These are phyloP conservation scores for Daldinia decipiens DNA, from an alignment of 495 filamentous ascomycete species.

Conservation along the genomic window DNA sequence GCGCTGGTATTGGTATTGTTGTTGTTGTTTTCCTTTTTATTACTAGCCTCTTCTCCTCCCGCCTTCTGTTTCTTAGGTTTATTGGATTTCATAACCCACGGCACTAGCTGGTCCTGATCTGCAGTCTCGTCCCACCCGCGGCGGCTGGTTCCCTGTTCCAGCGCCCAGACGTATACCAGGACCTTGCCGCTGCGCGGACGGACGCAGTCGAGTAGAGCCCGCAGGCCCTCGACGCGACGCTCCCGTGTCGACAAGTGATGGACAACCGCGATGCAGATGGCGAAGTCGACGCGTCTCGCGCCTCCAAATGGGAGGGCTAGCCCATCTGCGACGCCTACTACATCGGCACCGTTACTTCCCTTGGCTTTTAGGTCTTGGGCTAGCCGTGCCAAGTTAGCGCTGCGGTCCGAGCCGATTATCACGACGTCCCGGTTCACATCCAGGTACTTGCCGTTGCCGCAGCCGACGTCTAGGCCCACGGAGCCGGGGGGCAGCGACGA, in stretches of 20 bases:
- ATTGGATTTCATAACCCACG: slow-evolving; percentile 79
- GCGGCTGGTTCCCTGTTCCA: slow-evolving; percentile 90
- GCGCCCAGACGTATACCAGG: slow-evolving; percentile 94
- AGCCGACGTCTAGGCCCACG: slow-evolving; percentile 91
- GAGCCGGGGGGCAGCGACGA: slow-evolving; percentile 71
- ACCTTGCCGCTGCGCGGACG: slow-evolving; percentile 66
- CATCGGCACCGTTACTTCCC: slow-evolving; percentile 29
- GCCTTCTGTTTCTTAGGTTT: slow-evolving; percentile 48
- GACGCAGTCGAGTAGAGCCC: slow-evolving; percentile 75
- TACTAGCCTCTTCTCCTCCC: slow-evolving; percentile 27
- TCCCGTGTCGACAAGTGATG: slow-evolving; percentile 91
- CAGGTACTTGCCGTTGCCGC: slow-evolving; percentile 97
- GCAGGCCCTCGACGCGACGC: slow-evolving; percentile 77
- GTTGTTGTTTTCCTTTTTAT: slow-evolving; percentile 28
- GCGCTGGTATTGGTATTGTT: slow-evolving; percentile 13
- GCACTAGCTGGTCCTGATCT: slow-evolving; percentile 93
- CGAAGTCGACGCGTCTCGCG: slow-evolving; percentile 83
- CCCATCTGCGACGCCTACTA: slow-evolving; percentile 75
- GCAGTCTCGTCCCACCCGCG: slow-evolving; percentile 87
- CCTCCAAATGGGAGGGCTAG: slow-evolving; percentile 71
- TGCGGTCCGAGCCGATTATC: slow-evolving; percentile 90
- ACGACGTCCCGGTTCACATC: slow-evolving; percentile 79
- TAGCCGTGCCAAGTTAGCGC: slow-evolving; percentile 77
- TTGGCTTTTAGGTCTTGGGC: slow-evolving; percentile 71
- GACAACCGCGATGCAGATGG: slow-evolving; percentile 91